These are phyloP conservation scores for Tetratostichococcus sp. DNA, from an alignment of 139 green algal genomes.

Conservation along the genomic window DNA sequence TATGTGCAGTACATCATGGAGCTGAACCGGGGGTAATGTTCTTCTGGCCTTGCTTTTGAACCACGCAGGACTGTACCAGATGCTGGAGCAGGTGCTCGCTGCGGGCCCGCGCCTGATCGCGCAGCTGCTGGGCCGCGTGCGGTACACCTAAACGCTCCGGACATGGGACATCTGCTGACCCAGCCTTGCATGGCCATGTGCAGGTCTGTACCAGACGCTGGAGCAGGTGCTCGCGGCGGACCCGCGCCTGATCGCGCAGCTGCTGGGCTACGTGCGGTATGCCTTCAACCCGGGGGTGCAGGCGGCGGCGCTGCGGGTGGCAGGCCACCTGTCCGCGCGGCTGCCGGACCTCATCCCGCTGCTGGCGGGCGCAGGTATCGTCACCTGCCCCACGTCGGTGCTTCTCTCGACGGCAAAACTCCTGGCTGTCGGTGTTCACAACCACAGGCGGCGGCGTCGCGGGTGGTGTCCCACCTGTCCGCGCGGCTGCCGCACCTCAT, in stretches of 20 bases:
- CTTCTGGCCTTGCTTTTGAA: no score
- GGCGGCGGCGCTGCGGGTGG: constrained; percentile 51
- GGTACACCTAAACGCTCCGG: no score
- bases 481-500: constrained; percentile 51
- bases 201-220: constrained; percentile 34
- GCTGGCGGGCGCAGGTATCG: constrained; percentile 20
- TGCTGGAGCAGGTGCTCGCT: no score
- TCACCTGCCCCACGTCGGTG: no score
- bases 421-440: no score
- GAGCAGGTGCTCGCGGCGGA: constrained; percentile 36
- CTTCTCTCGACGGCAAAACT: no score
- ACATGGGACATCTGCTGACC: no score
- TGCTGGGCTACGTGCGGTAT: constrained; percentile 70
- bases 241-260: constrained; percentile 28
- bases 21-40: no score
- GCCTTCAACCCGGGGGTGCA: constrained; percentile 48
- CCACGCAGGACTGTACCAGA: constrained; percentile 5
- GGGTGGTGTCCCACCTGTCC: constrained; percentile 33
- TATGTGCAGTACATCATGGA: no score
- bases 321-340: constrained; percentile 31
- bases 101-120: no score
- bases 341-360: constrained; percentile 58
- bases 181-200: background rate
- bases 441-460: constrained; percentile 62
- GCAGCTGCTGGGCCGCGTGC: no score